These are phyloP conservation scores for Penicillium crystallinum DNA, from an alignment of 495 filamentous ascomycete genomes.

Conservation along the genomic window DNA sequence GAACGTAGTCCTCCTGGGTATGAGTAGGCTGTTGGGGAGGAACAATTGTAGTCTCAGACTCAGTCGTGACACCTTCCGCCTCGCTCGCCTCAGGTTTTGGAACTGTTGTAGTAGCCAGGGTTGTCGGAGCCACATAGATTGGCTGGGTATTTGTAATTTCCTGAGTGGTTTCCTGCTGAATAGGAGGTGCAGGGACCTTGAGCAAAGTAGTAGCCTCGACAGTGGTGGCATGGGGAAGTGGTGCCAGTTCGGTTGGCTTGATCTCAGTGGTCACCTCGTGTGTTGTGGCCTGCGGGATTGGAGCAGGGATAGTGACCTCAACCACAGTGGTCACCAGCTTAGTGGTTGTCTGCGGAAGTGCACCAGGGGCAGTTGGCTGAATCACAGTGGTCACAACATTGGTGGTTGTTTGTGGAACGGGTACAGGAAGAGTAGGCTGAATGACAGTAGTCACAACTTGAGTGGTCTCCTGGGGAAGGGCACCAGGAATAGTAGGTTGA, in stretches of 20 bases:
- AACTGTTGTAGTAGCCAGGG: neutral
- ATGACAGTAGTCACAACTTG: neutral
- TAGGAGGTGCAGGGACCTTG: neutral
- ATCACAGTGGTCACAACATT: neutral
- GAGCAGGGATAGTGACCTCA: neutral
- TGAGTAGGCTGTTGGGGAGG: neutral
- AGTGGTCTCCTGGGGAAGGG: neutral
- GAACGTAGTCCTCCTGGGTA: neutral
- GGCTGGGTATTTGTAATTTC: neutral
- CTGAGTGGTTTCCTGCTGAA: neutral
- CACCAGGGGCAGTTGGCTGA: neutral
- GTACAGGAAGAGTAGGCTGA: neutral
- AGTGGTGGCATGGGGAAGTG: neutral
- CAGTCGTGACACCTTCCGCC: neutral
- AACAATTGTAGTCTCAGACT: neutral
- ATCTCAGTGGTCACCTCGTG: neutral
- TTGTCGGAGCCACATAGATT: neutral
- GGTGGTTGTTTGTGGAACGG: no score
- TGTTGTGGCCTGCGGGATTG: neutral
- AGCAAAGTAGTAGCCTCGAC: neutral
- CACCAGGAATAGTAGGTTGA: neutral
- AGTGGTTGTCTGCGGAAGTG: neutral
- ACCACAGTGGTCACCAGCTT: neutral
- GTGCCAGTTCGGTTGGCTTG: neutral
- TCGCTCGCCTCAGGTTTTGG: neutral